Evolutionary conservation across 108 stramenopile species (phyloP).

Genomic region (Ochromonas danica): DNA sequence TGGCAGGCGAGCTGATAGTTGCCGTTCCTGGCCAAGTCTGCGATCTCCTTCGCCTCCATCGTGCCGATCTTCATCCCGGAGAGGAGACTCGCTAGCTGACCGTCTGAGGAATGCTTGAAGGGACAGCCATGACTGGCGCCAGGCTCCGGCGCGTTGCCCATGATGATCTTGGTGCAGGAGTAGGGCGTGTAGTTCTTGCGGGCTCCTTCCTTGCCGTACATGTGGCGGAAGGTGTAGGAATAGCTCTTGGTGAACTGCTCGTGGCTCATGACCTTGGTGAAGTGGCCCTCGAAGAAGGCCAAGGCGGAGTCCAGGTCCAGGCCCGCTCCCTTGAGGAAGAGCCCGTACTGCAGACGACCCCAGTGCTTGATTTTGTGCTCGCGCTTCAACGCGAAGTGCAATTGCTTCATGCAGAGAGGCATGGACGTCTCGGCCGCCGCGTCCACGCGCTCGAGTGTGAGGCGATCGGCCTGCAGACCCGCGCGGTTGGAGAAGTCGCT

Average conservation of each 20-base stretch:
- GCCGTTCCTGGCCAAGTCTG: conserved; percentile 66
- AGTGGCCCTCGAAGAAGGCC: conserved; percentile 82
- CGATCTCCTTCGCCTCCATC: conserved; percentile 69
- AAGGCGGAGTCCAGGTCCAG: conserved; percentile 85
- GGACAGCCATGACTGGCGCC: conserved; percentile 94
- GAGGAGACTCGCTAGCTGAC: conserved; percentile 64
- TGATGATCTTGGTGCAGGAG: conserved; percentile 82
- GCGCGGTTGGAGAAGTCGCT: conserved; percentile 30
- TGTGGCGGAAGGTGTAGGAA: conserved; percentile 90
- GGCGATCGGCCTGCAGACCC: background rate
- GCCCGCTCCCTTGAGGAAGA: conserved; percentile 94
- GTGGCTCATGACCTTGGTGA: conserved; percentile 62
- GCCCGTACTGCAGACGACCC: conserved; percentile 91
- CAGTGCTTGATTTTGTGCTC: conserved; percentile 90
- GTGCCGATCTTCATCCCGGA: conserved; percentile 56
- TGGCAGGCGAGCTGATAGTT: conserved; percentile 88
- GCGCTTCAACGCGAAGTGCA: conserved; percentile 70
- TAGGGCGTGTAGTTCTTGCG: conserved; percentile 74
- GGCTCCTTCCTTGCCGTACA: conserved; percentile 98
- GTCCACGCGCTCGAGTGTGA: background rate
- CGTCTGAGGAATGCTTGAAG: conserved; percentile 79
- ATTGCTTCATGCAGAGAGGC: conserved; percentile 91
- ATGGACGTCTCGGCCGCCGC: conserved; percentile 55
- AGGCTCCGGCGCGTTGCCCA: conserved; percentile 66
- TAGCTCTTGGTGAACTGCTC: conserved; percentile 92